Conservation (phyloP, 2,329 filamentous ascomycete genomes). For the Nemania diffusa region DNA sequence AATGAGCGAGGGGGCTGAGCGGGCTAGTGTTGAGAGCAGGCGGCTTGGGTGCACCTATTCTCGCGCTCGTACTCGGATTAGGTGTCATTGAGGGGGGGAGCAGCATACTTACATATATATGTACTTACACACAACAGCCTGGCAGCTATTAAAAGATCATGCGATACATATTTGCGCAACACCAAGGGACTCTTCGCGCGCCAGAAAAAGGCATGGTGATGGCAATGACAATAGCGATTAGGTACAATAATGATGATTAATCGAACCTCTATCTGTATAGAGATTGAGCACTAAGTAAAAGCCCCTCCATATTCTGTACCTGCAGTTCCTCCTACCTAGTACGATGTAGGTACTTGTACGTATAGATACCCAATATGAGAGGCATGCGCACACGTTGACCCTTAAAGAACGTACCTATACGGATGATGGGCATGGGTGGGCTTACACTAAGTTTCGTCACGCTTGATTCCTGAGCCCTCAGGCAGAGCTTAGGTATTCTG, state of each 20-base stretch:
- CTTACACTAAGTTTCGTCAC: background rate
- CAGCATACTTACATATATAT: too few relatives aligned
- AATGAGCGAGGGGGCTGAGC: slow-evolving; percentile 39
- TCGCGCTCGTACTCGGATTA: slow-evolving; percentile 26
- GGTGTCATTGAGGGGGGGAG: background rate
- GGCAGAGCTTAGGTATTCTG: background rate
- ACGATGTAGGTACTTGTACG: background rate
- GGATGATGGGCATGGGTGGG: background rate
- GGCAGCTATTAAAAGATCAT: slow-evolving; percentile 25
- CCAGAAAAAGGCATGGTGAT: background rate
- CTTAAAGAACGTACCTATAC: background rate
- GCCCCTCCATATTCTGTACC: too few relatives aligned
- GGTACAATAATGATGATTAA: too few relatives aligned
- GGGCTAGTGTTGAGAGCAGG: slow-evolving; percentile 33
- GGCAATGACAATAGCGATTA: background rate
- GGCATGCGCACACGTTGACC: too few relatives aligned
- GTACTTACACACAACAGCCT: slow-evolving; percentile 16
- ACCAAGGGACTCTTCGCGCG: background rate
- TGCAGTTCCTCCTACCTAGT: too few relatives aligned
- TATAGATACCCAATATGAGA: too few relatives aligned
- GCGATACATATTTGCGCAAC: background rate
- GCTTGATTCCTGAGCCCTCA: background rate
- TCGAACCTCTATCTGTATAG: too few relatives aligned
- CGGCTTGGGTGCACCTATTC: background rate
- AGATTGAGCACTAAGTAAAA: background rate